Evolutionary conservation across 106 monocot species (phyloP).

Genomic region (Iris macrosiphon): DNA sequence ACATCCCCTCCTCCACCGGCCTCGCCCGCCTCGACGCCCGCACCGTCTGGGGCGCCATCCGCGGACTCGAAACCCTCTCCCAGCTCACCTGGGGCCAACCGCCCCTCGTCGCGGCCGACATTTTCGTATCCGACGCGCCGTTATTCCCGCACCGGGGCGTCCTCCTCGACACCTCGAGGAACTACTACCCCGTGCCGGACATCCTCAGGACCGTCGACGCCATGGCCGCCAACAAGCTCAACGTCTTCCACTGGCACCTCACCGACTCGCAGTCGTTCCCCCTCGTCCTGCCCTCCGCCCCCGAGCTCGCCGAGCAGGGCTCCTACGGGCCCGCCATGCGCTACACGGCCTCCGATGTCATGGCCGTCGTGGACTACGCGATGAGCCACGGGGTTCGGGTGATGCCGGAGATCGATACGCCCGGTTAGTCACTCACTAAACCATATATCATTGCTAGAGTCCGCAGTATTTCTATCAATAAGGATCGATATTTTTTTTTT

Average conservation of each 20-base stretch:
- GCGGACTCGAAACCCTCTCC: constrained; percentile 80
- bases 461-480: too few relatives aligned
- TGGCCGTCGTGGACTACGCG: constrained; percentile 42
- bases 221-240: constrained; percentile 76
- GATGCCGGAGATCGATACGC: constrained; percentile 82
- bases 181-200: constrained; percentile 57
- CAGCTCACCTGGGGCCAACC: constrained; percentile 54
- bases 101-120: constrained; percentile 29
- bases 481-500: too few relatives aligned
- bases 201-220: constrained; percentile 63
- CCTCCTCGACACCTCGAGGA: constrained; percentile 79
- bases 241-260: constrained; percentile 93
- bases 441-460: too few relatives aligned
- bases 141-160: constrained; percentile 69
- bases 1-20: constrained; percentile 10
- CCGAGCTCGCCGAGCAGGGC: constrained; percentile 53
- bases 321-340: constrained; percentile 49
- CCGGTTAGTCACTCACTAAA: constrained; percentile 55
- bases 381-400: constrained; percentile 50
- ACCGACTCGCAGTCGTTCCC: constrained; percentile 90
- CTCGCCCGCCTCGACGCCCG: constrained; percentile 35
- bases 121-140: constrained; percentile 49
- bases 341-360: constrained; percentile 55
- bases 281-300: constrained; percentile 55
- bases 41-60: constrained; percentile 80